Evolutionary conservation across 2,329 filamentous ascomycete genomes (phyloP).

Genomic region (Sporothrix dimorphospora): DNA sequence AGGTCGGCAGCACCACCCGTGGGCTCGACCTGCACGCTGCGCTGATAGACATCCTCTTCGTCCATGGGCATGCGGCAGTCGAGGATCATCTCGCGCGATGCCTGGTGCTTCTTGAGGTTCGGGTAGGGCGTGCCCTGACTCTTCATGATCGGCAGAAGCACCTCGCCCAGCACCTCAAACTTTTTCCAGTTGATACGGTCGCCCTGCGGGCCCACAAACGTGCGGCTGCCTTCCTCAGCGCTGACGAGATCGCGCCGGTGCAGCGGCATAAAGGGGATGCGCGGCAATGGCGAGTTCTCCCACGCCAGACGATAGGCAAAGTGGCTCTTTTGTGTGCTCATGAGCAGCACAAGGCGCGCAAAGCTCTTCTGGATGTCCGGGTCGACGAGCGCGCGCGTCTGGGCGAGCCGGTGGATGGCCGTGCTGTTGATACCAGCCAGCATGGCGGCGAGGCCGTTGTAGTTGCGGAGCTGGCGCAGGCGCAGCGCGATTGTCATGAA

Average conservation of each 20-base stretch:
- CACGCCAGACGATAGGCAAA: slow-evolving; percentile 96
- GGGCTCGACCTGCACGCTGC: slow-evolving; percentile 63
- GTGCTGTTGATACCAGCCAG: slow-evolving; percentile 90
- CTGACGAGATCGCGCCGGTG: slow-evolving; percentile 88
- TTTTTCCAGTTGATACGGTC: slow-evolving; percentile 96
- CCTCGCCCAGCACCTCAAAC: slow-evolving; percentile 93
- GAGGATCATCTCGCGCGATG: slow-evolving; percentile 73
- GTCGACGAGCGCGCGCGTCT: slow-evolving; percentile 77
- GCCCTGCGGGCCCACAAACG: slow-evolving; percentile 74
- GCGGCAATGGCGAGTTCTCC: slow-evolving; percentile 88
- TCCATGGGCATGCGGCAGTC: slow-evolving; percentile 81
- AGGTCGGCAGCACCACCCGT: slow-evolving; percentile 50
- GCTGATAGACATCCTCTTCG: slow-evolving; percentile 76
- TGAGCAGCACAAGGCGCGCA: slow-evolving; percentile 83
- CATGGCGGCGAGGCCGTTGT: slow-evolving; percentile 92
- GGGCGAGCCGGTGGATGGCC: slow-evolving; percentile 78
- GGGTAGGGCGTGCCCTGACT: slow-evolving; percentile 86
- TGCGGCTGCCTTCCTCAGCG: slow-evolving; percentile 89
- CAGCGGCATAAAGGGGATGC: slow-evolving; percentile 91
- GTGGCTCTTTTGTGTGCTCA: slow-evolving; percentile 90
- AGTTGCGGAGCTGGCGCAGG: slow-evolving; percentile 91
- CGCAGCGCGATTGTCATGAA: slow-evolving; percentile 90
- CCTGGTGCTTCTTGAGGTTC: slow-evolving; percentile 69
- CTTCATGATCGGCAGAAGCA: slow-evolving; percentile 86
- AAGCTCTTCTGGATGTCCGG: slow-evolving; percentile 78